These are phyloP conservation scores for Neurospora sp. DNA, from an alignment of 495 filamentous ascomycete species.

Conservation along the genomic window DNA sequence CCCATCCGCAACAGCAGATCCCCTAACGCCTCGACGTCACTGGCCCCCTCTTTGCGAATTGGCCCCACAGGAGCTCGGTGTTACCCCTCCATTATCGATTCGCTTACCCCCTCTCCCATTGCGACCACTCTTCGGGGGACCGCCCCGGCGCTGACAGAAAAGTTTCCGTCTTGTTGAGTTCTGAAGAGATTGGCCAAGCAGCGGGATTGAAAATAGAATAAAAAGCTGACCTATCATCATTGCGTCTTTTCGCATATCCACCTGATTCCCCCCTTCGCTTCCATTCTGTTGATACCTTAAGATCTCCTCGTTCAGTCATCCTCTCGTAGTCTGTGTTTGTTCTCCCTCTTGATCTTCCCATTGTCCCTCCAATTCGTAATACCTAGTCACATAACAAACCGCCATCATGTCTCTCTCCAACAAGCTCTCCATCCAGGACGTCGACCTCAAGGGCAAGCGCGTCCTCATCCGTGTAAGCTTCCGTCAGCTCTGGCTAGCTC, in stretches of 20 bases:
- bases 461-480: slow-evolving; percentile 83
- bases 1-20: background rate
- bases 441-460: slow-evolving; percentile 95
- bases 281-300: background rate
- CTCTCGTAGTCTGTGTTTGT: background rate
- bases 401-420: slow-evolving; percentile 89
- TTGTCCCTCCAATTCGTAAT: background rate
- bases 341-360: background rate
- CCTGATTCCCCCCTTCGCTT: background rate
- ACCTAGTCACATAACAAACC: background rate
- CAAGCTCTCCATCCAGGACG: slow-evolving; percentile 93
- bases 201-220: background rate
- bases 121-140: background rate
- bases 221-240: background rate
- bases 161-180: background rate
- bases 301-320: background rate
- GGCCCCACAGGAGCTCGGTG: background rate
- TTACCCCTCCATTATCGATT: background rate
- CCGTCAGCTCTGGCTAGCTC: background rate
- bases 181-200: background rate
- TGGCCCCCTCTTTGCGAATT: background rate
- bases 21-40: background rate
- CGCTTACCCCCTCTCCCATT: background rate
- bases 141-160: background rate
- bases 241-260: background rate